Evolutionary conservation across 768 basidiomycete genomes (phyloP), one percentile per base, ranked within the genome.

Genomic region (Suillus spraguei): DNA sequence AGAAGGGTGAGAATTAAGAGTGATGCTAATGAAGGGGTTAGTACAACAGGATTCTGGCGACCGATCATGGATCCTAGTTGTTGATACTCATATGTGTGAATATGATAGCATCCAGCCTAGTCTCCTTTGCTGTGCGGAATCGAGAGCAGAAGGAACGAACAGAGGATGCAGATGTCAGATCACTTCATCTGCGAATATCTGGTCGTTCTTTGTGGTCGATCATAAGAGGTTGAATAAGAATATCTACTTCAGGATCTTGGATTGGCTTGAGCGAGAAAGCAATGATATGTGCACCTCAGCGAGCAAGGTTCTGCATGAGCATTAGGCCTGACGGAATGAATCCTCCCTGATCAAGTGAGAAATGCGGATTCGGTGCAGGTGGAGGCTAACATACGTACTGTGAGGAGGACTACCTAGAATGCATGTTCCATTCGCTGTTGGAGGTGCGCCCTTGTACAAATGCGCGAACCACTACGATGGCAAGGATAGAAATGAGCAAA

Each of bases 171-270:
- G 89, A 89, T 0, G 81, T 63, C 0, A 94, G 76, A 70, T 94
- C 88, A 94, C 60, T 90, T n/a, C 79, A 64, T 95, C 94, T 14
- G 90, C 91, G 71, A 79, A 95, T 60, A 96, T 86, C 60, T 89
- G 78, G 66, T 92, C 86, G 76, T 95, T 95, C 52, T 83, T 82
- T 20, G 87, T 88, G 90, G 87, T 83, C 0, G 82, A 80, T 52
- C 91, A 87, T 33, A 95, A 74, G 60, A 93, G 82, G 10, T 84
- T 78, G 63, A n/a, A 94, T 75, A 52, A 94, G 79, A 52, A 88
- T 80, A n/a, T 83, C 76, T 3, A 88, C 81, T 32, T 83, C 73
- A 9, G 79, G 74, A 11, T 70, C 69, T 36, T 83, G 72, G 24
- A 90, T 78, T 2, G 87, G 82, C 49, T 86, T 80, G 0, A 85